These are phyloP conservation scores for Colletotrichum tofieldiae DNA, from an alignment of 2,329 filamentous ascomycete genomes.

Conservation along the genomic window DNA sequence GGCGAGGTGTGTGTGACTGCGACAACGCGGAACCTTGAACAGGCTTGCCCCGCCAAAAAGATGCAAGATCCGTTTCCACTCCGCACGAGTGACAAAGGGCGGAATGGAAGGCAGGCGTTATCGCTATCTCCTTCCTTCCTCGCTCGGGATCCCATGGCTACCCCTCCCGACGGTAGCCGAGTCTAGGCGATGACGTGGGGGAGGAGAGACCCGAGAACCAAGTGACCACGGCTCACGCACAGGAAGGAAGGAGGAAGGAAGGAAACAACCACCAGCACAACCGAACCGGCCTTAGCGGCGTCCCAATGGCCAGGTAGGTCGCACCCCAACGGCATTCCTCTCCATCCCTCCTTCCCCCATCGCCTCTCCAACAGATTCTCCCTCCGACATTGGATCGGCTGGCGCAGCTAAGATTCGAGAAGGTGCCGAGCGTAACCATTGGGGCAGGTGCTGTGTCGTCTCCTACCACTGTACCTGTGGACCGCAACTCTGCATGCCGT, in stretches of 20 bases:
- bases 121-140: constrained; percentile 30
- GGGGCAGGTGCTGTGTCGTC: constrained; percentile 20
- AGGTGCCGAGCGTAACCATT: constrained; percentile 41
- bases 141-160: background rate
- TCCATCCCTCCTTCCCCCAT: background rate
- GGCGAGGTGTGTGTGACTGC: background rate
- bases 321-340: background rate
- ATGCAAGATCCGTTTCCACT: background rate
- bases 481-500: background rate
- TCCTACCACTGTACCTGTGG: background rate
- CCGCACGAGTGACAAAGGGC: constrained; percentile 8
- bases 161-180: constrained; percentile 39
- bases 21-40: background rate
- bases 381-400: constrained; percentile 32
- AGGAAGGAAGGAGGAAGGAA: background rate
- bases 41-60: background rate
- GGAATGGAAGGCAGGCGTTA: constrained; percentile 32
- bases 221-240: background rate
- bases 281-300: background rate
- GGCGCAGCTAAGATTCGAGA: constrained; percentile 5
- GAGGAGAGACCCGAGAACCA: background rate
- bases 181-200: constrained; percentile 40
- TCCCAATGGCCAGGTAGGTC: constrained; percentile 14
- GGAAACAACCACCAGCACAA: background rate
- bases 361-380: constrained; percentile 14